Base-by-base conservation (phyloP, 2,329 filamentous ascomycete species). In the Albophoma yamanashiensis region DNA sequence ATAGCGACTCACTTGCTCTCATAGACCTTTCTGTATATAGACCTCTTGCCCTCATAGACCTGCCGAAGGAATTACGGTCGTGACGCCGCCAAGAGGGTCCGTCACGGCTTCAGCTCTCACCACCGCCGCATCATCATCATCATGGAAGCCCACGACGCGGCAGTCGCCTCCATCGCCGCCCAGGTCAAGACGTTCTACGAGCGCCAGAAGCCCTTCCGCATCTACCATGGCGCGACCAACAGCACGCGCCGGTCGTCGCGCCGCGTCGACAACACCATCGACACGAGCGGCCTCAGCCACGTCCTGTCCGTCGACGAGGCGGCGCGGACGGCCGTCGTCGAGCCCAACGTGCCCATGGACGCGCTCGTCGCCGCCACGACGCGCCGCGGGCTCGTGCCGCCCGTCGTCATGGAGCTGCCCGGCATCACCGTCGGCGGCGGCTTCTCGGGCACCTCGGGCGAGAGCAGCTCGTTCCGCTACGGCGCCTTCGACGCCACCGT, bases 201-300 rank as follows among this genome's bases (percentile, higher is more conserved):
- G 3, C 69, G 66, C 9, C 70, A 75, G 61, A 71, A 76, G 68
- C 82, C 86, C 2, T 92, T 89, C 72, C 81, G 88, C n/a, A 86
- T 92, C 68, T 89, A 85, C 66, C 89, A 92, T 73, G 89, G 89
- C 62, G 85, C 87, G 0, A 91, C 89, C 34, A 91, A 90, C 74
- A 89, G 85, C 72, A 92, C 89, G 43, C 85, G 89, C 9, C 79
- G 80, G 34, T 78, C 79, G 9, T 73, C 76, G 25, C 78, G 78
- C 38, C 73, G 71, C 55, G 69, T 71, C 15, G 78, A 79, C 68
- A 82, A 82, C 66, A 82, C 84, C 12, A 78, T 92, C 59, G 87
- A 91, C 70, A 91, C 87, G 43, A 87, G 85, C 71, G 68, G 70
- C 4, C 79, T 92, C 12, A 79, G 77, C 64, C 79, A 82, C 70